Percentiles rank a stretch among this genome's conserved stretches.
Conservation (phyloP, 1,139 yeast species). For the Saccharomyces hybrid region DNA sequence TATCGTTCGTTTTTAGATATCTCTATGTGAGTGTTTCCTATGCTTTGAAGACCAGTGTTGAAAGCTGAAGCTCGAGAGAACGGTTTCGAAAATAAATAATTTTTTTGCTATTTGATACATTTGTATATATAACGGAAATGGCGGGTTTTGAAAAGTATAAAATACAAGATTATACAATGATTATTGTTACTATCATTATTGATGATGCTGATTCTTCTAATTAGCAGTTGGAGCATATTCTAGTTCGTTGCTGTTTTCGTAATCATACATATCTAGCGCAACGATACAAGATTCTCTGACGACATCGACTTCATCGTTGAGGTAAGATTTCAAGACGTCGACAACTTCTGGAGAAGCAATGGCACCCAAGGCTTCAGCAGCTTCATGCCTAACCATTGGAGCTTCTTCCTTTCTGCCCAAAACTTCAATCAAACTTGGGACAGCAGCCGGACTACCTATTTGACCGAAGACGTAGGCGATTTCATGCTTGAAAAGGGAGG, state of each 20-base stretch:
- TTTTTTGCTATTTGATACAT: neutral
- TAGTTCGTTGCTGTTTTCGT: slow-evolving; percentile 77
- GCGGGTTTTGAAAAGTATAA: neutral
- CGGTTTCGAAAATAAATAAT: neutral
- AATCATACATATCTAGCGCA: slow-evolving; percentile 96
- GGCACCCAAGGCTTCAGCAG: slow-evolving; percentile 96
- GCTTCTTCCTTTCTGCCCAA: slow-evolving; percentile 73
- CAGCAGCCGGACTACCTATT: slow-evolving; percentile 86
- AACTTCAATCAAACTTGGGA: slow-evolving; percentile 78
- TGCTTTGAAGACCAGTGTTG: neutral
- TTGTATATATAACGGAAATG: neutral
- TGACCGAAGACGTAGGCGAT: slow-evolving; percentile 98
- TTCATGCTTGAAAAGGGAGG: slow-evolving; percentile 94
- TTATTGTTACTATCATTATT: neutral
- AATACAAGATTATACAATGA: neutral
- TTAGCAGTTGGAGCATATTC: slow-evolving; percentile 51
- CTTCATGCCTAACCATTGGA: slow-evolving; percentile 99
- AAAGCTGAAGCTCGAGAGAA: neutral
- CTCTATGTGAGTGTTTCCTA: neutral
- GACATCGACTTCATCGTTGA: slow-evolving; percentile 76
- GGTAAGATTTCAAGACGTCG: slow-evolving; percentile 72
- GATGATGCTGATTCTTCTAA: neutral
- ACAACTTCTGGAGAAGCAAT: slow-evolving; percentile 95
- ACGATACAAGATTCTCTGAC: slow-evolving; percentile 95
- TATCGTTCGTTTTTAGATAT: slow-evolving; percentile 2